phyloP scores from a whole-genome alignment of 805 yeast genomes.

The Candida sphagnicola region DNA sequence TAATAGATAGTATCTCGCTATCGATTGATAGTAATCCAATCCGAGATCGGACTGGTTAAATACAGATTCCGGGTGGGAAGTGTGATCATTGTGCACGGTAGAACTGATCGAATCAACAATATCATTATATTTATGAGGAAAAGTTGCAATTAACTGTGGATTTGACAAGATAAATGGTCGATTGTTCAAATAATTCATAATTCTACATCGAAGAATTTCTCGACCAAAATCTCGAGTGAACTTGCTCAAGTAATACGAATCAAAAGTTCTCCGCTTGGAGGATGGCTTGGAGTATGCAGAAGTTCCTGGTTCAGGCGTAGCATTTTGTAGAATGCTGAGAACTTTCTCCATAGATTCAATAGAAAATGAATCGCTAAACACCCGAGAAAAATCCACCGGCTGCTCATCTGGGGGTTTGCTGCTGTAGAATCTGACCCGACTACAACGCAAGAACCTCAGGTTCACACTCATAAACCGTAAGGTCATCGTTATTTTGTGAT shows the following conservation, averaged over 20 bases:
- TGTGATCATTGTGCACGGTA: background rate
- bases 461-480: background rate
- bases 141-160: background rate
- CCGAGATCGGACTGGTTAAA: background rate
- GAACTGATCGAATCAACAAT: background rate
- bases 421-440: background rate
- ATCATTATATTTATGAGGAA: background rate
- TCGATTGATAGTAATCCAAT: slow-evolving; percentile 3
- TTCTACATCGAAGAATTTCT: background rate
- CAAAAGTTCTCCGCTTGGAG: background rate
- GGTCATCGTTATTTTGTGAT: background rate
- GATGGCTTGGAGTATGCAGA: too few relatives aligned
- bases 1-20: slow-evolving; percentile 3
- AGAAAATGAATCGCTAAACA: slow-evolving; percentile 2
- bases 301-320: too few relatives aligned
- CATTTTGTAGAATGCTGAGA: background rate
- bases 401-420: background rate
- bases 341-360: slow-evolving; percentile 4
- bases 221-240: slow-evolving; percentile 5
- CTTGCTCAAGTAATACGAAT: background rate
- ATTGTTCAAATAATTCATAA: background rate
- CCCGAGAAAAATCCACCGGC: background rate
- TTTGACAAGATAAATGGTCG: background rate
- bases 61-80: background rate
- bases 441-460: background rate